A percentile compares a stretch with the other conserved stretches of the same genome.
Evolutionary conservation across 2,329 filamentous ascomycete genomes (phyloP).

Genomic region (Calonectria henricotiae): DNA sequence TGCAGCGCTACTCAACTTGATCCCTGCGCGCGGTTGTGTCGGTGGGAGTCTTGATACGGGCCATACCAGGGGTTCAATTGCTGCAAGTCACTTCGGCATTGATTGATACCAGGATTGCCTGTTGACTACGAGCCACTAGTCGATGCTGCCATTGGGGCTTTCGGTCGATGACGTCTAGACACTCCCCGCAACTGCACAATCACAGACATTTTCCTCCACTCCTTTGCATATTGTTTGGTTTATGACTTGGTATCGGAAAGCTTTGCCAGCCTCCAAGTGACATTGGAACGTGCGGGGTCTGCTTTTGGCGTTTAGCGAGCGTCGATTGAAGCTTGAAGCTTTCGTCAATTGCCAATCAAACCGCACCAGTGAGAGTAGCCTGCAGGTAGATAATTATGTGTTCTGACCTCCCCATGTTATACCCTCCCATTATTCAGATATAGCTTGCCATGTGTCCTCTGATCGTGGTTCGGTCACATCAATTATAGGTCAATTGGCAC

Average conservation of each 20-base stretch:
- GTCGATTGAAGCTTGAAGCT: not conserved
- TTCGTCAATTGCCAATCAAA: constrained; percentile 1
- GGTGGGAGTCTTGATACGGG: not conserved
- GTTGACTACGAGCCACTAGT: constrained; percentile 7
- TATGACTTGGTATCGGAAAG: not conserved
- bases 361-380: not conserved
- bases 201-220: constrained; percentile 3
- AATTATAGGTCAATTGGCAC: not conserved
- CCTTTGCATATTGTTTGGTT: not conserved
- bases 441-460: not conserved
- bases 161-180: constrained; percentile 16
- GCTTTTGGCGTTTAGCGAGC: not conserved
- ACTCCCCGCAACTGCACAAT: constrained; percentile 13
- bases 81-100: not conserved
- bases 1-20: not conserved
- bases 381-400: not conserved
- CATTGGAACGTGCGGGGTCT: constrained; percentile 20
- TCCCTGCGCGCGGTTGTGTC: constrained; percentile 12
- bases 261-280: not conserved
- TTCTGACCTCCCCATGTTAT: not conserved
- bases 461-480: not conserved
- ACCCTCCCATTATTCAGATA: constrained; percentile 1
- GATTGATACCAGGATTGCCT: constrained; percentile 3
- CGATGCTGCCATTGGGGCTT: not conserved
- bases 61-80: not conserved